Conservation (phyloP, 2,329 filamentous ascomycete genomes). For the Alternaria incomplexa region DNA sequence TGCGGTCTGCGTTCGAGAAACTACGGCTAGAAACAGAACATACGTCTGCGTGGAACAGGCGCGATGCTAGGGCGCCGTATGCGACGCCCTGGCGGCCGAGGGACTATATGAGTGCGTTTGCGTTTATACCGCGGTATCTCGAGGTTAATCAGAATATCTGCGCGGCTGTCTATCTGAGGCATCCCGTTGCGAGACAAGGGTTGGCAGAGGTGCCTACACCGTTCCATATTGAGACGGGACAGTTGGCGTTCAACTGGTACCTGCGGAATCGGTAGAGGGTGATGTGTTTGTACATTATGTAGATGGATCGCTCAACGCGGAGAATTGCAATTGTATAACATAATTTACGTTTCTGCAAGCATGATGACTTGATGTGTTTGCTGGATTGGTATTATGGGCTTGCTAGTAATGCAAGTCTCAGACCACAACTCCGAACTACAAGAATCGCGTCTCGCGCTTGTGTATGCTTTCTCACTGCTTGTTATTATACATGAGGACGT, state of each 20-base stretch:
- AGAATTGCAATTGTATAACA: constrained; percentile 8
- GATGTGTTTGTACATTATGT: constrained; percentile 12
- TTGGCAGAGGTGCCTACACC: constrained; percentile 78
- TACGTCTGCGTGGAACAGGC: constrained; percentile 60
- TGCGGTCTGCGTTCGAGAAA: constrained; percentile 64
- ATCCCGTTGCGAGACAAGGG: constrained; percentile 87
- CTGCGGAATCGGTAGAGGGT: constrained; percentile 72
- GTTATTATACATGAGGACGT: constrained; percentile 12
- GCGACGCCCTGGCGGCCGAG: constrained; percentile 88
- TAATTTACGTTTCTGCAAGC: neutral
- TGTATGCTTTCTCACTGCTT: neutral
- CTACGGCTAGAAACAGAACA: constrained; percentile 79
- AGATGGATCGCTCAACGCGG: neutral
- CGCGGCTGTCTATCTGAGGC: constrained; percentile 90
- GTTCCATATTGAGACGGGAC: constrained; percentile 72
- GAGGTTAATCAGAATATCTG: constrained; percentile 99
- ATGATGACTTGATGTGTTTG: neutral
- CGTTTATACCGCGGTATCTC: constrained; percentile 92
- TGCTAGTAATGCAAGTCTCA: neutral
- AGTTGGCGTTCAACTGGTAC: constrained; percentile 94
- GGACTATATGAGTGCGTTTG: constrained; percentile 87
- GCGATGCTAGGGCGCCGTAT: constrained; percentile 70
- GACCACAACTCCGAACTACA: too few relatives aligned
- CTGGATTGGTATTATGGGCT: neutral
- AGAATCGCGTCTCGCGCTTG: neutral